Evolutionary conservation across 805 yeast genomes (phyloP).

Genomic region (Pichia cephalocereana): DNA sequence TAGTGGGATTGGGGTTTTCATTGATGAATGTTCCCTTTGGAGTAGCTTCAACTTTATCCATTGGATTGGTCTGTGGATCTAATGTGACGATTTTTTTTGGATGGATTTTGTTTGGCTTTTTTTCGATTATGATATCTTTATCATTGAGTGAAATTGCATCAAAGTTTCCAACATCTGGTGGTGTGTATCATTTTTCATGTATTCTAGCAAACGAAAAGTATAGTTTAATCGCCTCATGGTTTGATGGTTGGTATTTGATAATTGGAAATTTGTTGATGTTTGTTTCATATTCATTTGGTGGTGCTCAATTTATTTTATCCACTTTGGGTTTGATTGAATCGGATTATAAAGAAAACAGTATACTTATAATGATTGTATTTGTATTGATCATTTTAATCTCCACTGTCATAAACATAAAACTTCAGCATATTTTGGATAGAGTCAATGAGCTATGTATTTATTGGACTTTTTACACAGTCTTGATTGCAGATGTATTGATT

Average conservation of each 20-base stretch:
- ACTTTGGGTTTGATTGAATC: slow-evolving; percentile 54
- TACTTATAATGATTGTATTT: slow-evolving; percentile 49
- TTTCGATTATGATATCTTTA: slow-evolving; percentile 55
- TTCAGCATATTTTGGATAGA: slow-evolving; percentile 49
- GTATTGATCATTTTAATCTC: slow-evolving; percentile 47
- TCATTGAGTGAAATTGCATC: slow-evolving; percentile 72
- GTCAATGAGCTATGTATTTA: slow-evolving; percentile 62
- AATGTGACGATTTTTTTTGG: slow-evolving; percentile 71
- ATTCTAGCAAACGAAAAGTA: slow-evolving; percentile 51
- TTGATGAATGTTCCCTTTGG: slow-evolving; percentile 80
- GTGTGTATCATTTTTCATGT: slow-evolving; percentile 70
- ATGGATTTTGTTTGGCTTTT: slow-evolving; percentile 56
- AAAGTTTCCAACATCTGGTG: slow-evolving; percentile 69
- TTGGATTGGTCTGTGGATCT: slow-evolving; percentile 68
- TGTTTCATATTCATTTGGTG: slow-evolving; percentile 64
- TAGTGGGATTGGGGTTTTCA: slow-evolving; percentile 72
- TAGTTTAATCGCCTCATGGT: slow-evolving; percentile 59
- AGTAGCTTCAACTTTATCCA: slow-evolving; percentile 62
- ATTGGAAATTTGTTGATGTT: slow-evolving; percentile 76
- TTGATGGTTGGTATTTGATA: slow-evolving; percentile 66
- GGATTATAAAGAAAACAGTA: slow-evolving; percentile 47
- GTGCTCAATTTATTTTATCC: slow-evolving; percentile 63
- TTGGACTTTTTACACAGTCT: slow-evolving; percentile 66
- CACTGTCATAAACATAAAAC: slow-evolving; percentile 53
- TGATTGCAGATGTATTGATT: slow-evolving; percentile 56